Evolutionary conservation across 1,284 basidiomycete species (phyloP).

Genomic region (Apiotrichum domesticum): DNA sequence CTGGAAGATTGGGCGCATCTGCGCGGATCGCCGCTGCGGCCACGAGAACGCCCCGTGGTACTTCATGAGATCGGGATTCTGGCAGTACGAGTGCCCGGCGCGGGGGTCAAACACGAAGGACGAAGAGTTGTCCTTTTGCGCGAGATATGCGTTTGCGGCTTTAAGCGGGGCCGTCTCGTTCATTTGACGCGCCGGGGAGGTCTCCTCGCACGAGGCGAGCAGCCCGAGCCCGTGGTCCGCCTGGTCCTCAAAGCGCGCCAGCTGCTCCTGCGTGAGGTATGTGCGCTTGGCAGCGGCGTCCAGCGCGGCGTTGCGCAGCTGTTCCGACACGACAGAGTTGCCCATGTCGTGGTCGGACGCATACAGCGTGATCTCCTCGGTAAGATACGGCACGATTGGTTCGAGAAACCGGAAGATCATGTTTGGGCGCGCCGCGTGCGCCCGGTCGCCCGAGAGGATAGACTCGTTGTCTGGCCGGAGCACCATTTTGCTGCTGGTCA

Average conservation of each 20-base stretch:
- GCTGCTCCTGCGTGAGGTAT: slow-evolving; percentile 28
- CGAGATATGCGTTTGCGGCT: neutral
- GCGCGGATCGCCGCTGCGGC: slow-evolving; percentile 30
- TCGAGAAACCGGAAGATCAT: slow-evolving; percentile 30
- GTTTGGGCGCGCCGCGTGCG: slow-evolving; percentile 19
- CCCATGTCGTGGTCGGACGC: slow-evolving; percentile 45
- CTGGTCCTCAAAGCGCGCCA: slow-evolving; percentile 14
- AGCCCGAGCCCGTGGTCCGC: neutral
- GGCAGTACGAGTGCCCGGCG: slow-evolving; percentile 31
- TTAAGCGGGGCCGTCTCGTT: neutral
- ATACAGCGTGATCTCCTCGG: slow-evolving; percentile 29
- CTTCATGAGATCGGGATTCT: slow-evolving; percentile 29
- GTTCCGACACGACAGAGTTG: slow-evolving; percentile 33
- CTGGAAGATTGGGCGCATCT: slow-evolving; percentile 43
- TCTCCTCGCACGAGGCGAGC: slow-evolving; percentile 1
- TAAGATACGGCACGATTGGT: slow-evolving; percentile 34
- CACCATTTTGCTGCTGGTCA: slow-evolving; percentile 19
- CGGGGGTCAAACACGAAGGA: slow-evolving; percentile 37
- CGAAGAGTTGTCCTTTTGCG: slow-evolving; percentile 9
- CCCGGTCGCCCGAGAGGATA: slow-evolving; percentile 28
- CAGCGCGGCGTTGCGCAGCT: slow-evolving; percentile 28
- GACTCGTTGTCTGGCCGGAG: slow-evolving; percentile 26
- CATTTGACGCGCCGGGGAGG: neutral
- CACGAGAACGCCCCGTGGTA: slow-evolving; percentile 40
- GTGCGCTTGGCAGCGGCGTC: slow-evolving; percentile 20